These are phyloP conservation scores for Mycena galopus DNA, from an alignment of 768 basidiomycete species.

Conservation along the genomic window DNA sequence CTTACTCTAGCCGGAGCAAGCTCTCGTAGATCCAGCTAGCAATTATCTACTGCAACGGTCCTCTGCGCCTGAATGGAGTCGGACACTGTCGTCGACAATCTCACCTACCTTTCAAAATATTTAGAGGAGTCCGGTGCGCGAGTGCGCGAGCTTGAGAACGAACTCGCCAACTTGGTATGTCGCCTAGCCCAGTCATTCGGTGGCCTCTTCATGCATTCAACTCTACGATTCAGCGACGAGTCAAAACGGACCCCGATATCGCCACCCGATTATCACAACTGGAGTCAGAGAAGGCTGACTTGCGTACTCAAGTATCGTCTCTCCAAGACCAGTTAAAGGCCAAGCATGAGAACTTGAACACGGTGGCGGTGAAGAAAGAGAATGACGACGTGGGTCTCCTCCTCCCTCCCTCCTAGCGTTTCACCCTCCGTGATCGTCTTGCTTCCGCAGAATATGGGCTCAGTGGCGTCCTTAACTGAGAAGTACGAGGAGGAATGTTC, in stretches of 20 bases:
- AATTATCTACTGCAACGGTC: no score
- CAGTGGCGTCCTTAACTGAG: background rate
- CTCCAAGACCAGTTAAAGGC: background rate
- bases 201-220: background rate
- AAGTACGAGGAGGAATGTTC: background rate
- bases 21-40: no score
- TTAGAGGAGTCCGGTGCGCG: background rate
- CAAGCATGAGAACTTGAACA: background rate
- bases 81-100: constrained; percentile 4
- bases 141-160: background rate
- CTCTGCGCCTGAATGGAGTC: no score
- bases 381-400: background rate
- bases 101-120: constrained; percentile 3
- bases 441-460: background rate
- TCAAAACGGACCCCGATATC: background rate
- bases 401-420: no score
- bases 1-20: no score
- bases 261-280: background rate
- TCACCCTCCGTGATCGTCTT: background rate
- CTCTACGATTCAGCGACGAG: background rate
- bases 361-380: background rate
- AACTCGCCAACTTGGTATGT: constrained; percentile 6
- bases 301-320: background rate
- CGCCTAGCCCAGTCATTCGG: background rate
- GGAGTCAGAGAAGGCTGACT: background rate